Conservation (phyloP, 306 rosid species). For the Cucurbita argyrosperma region DNA sequence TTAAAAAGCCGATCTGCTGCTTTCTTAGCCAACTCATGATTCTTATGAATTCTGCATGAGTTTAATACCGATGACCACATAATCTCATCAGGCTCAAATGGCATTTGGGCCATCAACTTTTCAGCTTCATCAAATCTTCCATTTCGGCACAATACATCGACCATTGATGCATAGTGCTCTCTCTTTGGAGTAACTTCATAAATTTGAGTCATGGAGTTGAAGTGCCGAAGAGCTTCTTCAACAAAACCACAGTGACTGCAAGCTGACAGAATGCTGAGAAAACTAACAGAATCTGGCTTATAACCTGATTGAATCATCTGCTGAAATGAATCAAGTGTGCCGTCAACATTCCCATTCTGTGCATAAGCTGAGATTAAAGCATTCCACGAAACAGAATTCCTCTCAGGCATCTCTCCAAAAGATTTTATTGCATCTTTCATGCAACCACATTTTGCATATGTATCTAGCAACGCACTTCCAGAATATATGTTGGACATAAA, state of each 20-base stretch:
- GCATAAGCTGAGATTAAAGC: conserved; percentile 78
- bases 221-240: conserved; percentile 54
- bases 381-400: conserved; percentile 74
- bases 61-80: conserved; percentile 78
- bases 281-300: conserved; percentile 71
- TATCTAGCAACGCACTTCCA: conserved; percentile 81
- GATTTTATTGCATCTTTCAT: conserved; percentile 46
- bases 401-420: conserved; percentile 70
- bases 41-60: conserved; percentile 75
- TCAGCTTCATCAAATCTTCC: conserved; percentile 63
- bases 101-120: conserved; percentile 58
- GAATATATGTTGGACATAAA: conserved; percentile 59
- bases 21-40: conserved; percentile 55
- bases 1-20: conserved; percentile 63
- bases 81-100: conserved; percentile 69
- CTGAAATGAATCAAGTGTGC: conserved; percentile 44
- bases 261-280: conserved; percentile 56
- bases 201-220: conserved; percentile 37
- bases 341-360: conserved; percentile 58
- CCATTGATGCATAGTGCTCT: conserved; percentile 65
- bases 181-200: conserved; percentile 45
- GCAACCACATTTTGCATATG: conserved; percentile 93
- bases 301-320: conserved; percentile 61
- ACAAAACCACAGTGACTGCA: conserved; percentile 88
- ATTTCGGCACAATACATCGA: conserved; percentile 65